Conservation (phyloP, 2,329 filamentous ascomycete species). For the Acrodontium crateriforme region DNA sequence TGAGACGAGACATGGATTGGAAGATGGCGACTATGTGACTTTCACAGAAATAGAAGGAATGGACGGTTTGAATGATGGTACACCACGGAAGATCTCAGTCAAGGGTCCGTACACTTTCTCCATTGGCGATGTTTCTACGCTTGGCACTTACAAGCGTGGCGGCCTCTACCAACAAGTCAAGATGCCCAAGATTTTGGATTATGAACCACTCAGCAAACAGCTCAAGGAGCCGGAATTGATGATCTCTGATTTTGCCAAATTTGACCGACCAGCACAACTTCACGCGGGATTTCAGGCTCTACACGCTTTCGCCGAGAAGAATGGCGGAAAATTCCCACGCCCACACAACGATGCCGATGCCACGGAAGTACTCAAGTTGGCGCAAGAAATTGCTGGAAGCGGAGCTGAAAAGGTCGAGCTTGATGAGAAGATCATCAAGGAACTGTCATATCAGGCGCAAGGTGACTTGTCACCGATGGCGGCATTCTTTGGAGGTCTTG, state of each 20-base stretch:
- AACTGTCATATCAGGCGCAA: slow-evolving; percentile 85
- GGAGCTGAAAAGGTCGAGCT: slow-evolving; percentile 64
- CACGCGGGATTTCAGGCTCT: slow-evolving; percentile 88
- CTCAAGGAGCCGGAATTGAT: slow-evolving; percentile 79
- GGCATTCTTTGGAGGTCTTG: slow-evolving; percentile 85
- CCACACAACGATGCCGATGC: slow-evolving; percentile 81
- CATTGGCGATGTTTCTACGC: slow-evolving; percentile 78
- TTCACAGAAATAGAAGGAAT: slow-evolving; percentile 90
- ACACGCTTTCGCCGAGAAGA: slow-evolving; percentile 65
- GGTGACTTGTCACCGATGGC: slow-evolving; percentile 88
- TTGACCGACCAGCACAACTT: slow-evolving; percentile 82
- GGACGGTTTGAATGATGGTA: slow-evolving; percentile 69
- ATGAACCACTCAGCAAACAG: slow-evolving; percentile 65
- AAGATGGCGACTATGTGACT: slow-evolving; percentile 92
- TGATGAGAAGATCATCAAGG: slow-evolving; percentile 82
- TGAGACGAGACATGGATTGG: slow-evolving; percentile 84
- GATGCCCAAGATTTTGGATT: slow-evolving; percentile 89
- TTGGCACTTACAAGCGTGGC: slow-evolving; percentile 77
- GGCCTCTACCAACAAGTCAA: slow-evolving; percentile 93
- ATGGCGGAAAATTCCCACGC: slow-evolving; percentile 58
- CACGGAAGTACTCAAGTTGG: slow-evolving; percentile 57
- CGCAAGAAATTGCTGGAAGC: slow-evolving; percentile 55
- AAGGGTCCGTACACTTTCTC: slow-evolving; percentile 95
- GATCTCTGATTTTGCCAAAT: slow-evolving; percentile 94
- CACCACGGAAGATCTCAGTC: slow-evolving; percentile 80